Percentiles rank a stretch among this genome's conserved stretches.
Evolutionary conservation across 495 filamentous ascomycete species (phyloP).

Genomic region (Lasiosphaeris hirsuta): DNA sequence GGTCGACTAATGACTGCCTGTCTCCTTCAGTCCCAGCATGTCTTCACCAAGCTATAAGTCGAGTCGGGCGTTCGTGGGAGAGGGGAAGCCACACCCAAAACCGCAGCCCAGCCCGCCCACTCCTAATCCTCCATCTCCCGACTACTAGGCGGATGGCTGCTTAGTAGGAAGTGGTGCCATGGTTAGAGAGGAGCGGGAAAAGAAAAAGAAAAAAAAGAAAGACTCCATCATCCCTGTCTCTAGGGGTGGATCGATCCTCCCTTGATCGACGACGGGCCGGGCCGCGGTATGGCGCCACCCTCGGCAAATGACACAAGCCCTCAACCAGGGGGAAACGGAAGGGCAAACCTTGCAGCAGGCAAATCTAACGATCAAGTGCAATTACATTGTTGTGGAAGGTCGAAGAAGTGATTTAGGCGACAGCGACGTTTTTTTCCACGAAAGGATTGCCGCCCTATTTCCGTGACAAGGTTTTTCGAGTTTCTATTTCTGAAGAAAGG

Average conservation of each 20-base stretch:
- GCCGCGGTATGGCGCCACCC: conserved; percentile 17
- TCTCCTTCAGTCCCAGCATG: conserved; percentile 8
- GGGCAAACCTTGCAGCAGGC: too few relatives aligned
- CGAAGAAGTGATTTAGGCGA: too few relatives aligned
- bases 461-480: too few relatives aligned
- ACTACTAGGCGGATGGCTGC: conserved; percentile 1
- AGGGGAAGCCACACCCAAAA: conserved; percentile 27
- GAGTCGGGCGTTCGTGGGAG: neutral
- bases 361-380: too few relatives aligned
- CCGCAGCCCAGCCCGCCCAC: conserved; percentile 29
- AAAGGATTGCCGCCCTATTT: too few relatives aligned
- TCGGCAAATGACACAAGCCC: conserved; percentile 7
- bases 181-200: neutral
- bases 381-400: too few relatives aligned
- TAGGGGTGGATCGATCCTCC: conserved; percentile 16
- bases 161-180: neutral
- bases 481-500: too few relatives aligned
- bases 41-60: neutral
- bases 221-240: conserved; percentile 6
- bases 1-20: conserved; percentile 4
- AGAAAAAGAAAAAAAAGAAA: neutral
- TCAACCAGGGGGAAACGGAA: too few relatives aligned
- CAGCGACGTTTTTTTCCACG: too few relatives aligned
- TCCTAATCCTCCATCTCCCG: conserved; percentile 30
- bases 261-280: conserved; percentile 25